Evolutionary conservation across 1,284 basidiomycete genomes (phyloP).

Genomic region (Sporisorium graminicola): DNA sequence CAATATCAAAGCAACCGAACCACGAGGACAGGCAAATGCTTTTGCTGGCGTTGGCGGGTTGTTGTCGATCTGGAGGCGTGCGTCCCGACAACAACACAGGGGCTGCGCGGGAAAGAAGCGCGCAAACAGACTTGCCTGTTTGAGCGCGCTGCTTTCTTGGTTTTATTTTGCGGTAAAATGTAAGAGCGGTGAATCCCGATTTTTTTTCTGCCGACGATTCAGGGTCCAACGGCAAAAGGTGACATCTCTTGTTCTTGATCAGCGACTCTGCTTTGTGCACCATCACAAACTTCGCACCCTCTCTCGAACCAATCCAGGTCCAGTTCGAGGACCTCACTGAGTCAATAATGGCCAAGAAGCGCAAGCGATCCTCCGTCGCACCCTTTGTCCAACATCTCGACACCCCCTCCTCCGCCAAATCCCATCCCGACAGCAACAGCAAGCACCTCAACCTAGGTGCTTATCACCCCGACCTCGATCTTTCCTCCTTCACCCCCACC

Average conservation of each 20-base stretch:
- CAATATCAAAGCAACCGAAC: too few species aligned
- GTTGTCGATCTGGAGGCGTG: neutral
- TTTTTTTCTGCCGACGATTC: neutral
- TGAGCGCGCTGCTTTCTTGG: neutral
- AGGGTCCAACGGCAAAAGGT: constrained; percentile 5
- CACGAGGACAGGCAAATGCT: neutral
- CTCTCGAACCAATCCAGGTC: neutral
- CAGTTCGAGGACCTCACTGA: neutral
- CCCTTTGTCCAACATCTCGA: constrained; percentile 16
- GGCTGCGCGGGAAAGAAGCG: neutral
- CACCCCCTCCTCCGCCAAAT: neutral
- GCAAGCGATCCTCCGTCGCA: constrained; percentile 24
- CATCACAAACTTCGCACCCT: neutral
- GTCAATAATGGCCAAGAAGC: constrained; percentile 28
- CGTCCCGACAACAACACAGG: neutral
- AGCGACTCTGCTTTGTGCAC: neutral
- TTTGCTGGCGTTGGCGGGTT: neutral
- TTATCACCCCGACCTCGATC: constrained; percentile 36
- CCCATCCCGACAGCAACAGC: neutral
- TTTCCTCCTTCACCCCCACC: neutral
- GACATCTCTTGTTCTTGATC: neutral
- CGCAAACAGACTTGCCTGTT: constrained; percentile 6
- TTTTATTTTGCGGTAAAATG: neutral
- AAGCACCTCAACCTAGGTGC: constrained; percentile 25
- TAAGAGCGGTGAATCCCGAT: neutral